Base-by-base conservation (phyloP, 23 red algal species). In the Chondrus crispus region DNA sequence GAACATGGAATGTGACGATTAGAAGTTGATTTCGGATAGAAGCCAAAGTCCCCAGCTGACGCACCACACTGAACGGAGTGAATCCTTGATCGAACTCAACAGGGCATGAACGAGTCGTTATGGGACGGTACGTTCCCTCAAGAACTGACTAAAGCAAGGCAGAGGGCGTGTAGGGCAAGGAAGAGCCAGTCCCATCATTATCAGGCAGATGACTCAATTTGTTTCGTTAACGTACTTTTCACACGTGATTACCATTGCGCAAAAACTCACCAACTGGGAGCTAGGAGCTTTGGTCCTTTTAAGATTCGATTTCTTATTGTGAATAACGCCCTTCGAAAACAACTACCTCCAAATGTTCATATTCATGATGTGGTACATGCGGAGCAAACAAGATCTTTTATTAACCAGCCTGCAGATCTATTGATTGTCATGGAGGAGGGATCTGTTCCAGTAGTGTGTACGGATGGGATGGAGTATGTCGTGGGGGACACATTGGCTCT, bases 201-300 rank as follows among this genome's bases (percentile, higher is more conserved):
- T 66, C 26, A 66, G 58, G 18, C 35, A 2, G 18, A 6, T 66
- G 60, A 66, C 8, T 32, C 18, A n/a, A 32, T 66, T 66, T 66
- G 7, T 22, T 32, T 66, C n/a, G n/a, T n/a, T n/a, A n/a, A n/a
- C n/a, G n/a, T n/a, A n/a, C n/a, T n/a, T n/a, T n/a, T n/a, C n/a
- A n/a, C n/a, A n/a, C n/a, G n/a, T n/a, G n/a, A n/a, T n/a, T n/a
- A n/a, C n/a, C n/a, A n/a, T n/a, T n/a, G n/a, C n/a, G n/a, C n/a
- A n/a, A n/a, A n/a, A n/a, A n/a, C n/a, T 64, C 22, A 54, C 19
- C 50, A 57, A 38, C 48, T 82, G 19, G 30, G 35, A 35, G 77
- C 77, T 19, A 60, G 77, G 28, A 82, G 51, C 8, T 53, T 82
- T 82, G 77, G 77, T 26, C 77, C 77, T 22, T 55, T 82, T 57